These are phyloP conservation scores for Vicia faba DNA, from an alignment of 306 rosid genomes.

Conservation along the genomic window DNA sequence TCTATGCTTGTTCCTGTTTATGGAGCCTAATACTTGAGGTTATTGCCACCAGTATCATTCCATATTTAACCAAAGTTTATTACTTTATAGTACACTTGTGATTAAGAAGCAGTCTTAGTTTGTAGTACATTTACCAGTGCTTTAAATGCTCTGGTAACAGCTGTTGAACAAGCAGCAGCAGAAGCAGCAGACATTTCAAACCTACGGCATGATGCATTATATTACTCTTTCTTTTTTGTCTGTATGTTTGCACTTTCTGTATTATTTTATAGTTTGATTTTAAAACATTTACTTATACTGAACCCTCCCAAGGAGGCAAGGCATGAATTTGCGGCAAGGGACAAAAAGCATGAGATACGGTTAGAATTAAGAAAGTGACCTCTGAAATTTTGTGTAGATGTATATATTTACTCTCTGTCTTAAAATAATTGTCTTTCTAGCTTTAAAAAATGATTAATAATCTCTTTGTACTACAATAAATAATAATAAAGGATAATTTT, in stretches of 20 bases:
- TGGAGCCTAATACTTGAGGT: slow-evolving; percentile 4
- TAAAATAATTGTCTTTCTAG: too few relatives aligned
- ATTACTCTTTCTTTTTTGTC: slow-evolving; percentile 40
- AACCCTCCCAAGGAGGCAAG: slow-evolving; percentile 74
- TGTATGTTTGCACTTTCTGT: slow-evolving; percentile 33
- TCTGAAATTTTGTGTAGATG: slow-evolving; percentile 31
- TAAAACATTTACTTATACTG: slow-evolving; percentile 54
- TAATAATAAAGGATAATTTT: too few relatives aligned
- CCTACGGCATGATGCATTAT: slow-evolving; percentile 34
- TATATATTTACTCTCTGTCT: too few relatives aligned
- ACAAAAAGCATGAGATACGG: slow-evolving; percentile 82
- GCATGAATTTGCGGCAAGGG: slow-evolving; percentile 85
- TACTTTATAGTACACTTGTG: background rate
- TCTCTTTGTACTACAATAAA: too few relatives aligned
- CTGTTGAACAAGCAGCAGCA: slow-evolving; percentile 28
- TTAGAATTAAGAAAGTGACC: slow-evolving; percentile 63
- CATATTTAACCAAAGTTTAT: background rate
- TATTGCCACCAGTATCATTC: background rate
- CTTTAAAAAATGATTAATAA: too few relatives aligned
- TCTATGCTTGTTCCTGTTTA: slow-evolving; percentile 13
- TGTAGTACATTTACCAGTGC: slow-evolving; percentile 36
- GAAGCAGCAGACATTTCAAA: slow-evolving; percentile 2
- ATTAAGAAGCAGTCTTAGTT: slow-evolving; percentile 37
- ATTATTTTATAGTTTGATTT: slow-evolving; percentile 54
- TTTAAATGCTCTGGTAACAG: slow-evolving; percentile 36